Percentiles rank a stretch among this genome's conserved stretches.
These are phyloP conservation scores for Naganishia friedmannii DNA, from an alignment of 768 basidiomycete genomes.

Conservation along the genomic window DNA sequence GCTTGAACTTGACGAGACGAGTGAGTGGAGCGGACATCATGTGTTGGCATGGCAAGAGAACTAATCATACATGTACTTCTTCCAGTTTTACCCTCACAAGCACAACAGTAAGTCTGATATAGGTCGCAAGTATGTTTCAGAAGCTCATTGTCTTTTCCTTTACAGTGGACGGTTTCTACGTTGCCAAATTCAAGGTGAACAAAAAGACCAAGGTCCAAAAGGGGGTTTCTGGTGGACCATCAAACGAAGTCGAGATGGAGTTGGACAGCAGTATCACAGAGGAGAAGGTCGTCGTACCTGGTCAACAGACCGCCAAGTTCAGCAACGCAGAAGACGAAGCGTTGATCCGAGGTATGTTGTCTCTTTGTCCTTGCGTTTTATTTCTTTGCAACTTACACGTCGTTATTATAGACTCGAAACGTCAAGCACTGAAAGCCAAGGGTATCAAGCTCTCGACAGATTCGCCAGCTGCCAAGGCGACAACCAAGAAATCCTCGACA, in stretches of 20 bases:
- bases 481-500: conserved; percentile 7
- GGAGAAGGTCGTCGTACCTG: conserved; percentile 47
- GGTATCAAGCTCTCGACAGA: conserved; percentile 50
- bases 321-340: conserved; percentile 71
- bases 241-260: conserved; percentile 42
- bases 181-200: conserved; percentile 96
- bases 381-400: conserved; percentile 69
- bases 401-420: conserved; percentile 56
- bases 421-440: conserved; percentile 54
- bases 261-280: conserved; percentile 52
- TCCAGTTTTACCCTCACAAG: conserved; percentile 65
- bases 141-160: not conserved
- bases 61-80: not conserved
- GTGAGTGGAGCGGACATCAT: conserved; percentile 36
- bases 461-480: conserved; percentile 15
- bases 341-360: conserved; percentile 71
- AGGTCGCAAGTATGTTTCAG: not conserved
- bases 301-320: conserved; percentile 54
- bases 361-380: not conserved
- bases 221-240: conserved; percentile 36
- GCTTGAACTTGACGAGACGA: conserved; percentile 73
- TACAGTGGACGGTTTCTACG: conserved; percentile 90
- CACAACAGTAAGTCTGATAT: conserved; percentile 66
- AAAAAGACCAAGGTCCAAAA: conserved; percentile 61
- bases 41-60: not conserved